Base-by-base conservation (phyloP, 192 early-diverging fungal genomes). In the Kappamyces sp. region DNA sequence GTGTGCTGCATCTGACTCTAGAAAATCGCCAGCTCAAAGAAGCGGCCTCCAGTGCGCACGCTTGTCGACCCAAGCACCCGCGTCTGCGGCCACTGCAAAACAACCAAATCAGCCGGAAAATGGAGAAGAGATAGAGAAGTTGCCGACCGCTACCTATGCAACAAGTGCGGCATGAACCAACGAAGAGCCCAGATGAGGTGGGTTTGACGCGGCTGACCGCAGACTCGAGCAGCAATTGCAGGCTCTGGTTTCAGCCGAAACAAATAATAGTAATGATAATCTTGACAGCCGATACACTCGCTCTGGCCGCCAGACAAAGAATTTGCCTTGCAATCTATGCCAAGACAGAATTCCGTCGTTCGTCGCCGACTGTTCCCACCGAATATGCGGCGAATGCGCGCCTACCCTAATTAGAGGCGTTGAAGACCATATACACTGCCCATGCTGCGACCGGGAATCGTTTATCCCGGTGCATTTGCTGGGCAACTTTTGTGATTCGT, bases 131-230 rank as follows among this genome's bases (percentile, higher is more conserved):
- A 53, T 15, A 4, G 51, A 4, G 51, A 53, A 33, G 6, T 11
- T 34, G 3, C 33, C 12, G 51, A 53, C 3, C 9, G 51, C 35
- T 53, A 53, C 40, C 40, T 53, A 14, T 53, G 51, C 32, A 53
- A 53, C 33, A 53, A 53, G 33, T 53, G 51, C 51, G 51, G 51
- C 5, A 53, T 53, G 51, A 53, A 53, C 33, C 51, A 53, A 15
- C 51, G 51, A 3, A 12, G 51, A 7, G 51, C 51, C 4, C 51
- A 53, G 51, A 5, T 53, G 33, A 5, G 51, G 51, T 53, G 40
- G 11, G 8, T 38, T 12, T 12, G 12, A 49, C 12, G 29, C n/a
- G n/a, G n/a, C n/a, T n/a, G n/a, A 6, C 29, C 7, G 9, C 40
- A 53, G 5, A 14, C 7, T 53, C 7, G 51, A 12, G 32, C 51